Base-by-base conservation (phyloP, 1,139 yeast species). In the Yamadazyma sp. region DNA sequence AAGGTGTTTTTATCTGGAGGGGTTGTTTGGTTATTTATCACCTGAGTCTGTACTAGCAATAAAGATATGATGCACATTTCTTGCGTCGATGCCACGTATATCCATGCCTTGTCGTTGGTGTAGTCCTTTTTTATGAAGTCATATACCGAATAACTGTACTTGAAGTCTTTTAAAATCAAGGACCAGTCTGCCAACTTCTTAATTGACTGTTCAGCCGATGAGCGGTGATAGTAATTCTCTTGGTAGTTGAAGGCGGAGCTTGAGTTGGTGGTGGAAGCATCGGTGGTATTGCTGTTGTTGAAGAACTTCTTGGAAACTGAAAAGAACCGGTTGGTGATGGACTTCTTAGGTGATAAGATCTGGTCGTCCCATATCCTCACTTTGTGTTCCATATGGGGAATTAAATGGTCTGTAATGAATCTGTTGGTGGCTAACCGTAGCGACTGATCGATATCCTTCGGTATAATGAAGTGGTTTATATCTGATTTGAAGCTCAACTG, bases 131-230 rank as follows among this genome's bases (percentile, higher is more conserved):
- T 83, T 28, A 89, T 71, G 41, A 87, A 59, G 44, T 92, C 97
- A 57, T 92, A 92, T 0, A 90, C 83, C 2, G 86, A 72, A 54
- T 86, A 84, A 7, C 97, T 94, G 46, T 81, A 82, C 56, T 83
- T 83, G 67, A 86, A 92, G 61, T 92, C 97, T 33, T 90, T 78
- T 17, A 90, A 64, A 78, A 92, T 86, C 51, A 92, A 78, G 6
- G 92, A 81, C 88, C 95, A 88, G 59, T 92, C 98, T 0, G 95
- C 97, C 30, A 92, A 65, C 53, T 86, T 85, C 36, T 97, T 67
- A 24, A 89, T 70, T 34, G 78, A 73, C 50, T 88, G 87, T 52
- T 89, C 97, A 0, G 85, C 77, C 0, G 90, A 71, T 1, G 79
- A 63, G 34, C 76, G 76, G 38, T 73, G 65, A 56, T 86, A 86